Conservation (phyloP, 495 filamentous ascomycete species). For the Aspergillus nanangensis region DNA sequence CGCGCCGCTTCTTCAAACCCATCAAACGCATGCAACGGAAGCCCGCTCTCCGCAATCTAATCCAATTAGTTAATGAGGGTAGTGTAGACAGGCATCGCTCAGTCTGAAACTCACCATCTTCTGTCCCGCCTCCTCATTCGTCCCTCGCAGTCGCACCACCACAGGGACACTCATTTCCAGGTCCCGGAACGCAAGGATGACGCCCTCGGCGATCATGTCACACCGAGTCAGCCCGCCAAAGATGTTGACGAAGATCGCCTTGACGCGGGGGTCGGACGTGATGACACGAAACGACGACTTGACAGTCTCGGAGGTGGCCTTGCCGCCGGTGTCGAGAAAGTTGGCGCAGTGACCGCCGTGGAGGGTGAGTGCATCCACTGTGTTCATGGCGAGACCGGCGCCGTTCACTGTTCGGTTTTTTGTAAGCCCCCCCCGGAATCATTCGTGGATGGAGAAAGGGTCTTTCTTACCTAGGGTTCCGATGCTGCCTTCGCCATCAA, state of each 20-base stretch:
- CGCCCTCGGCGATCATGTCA: constrained; percentile 85
- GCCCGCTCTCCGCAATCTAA: constrained; percentile 67
- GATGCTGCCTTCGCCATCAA: constrained; percentile 50
- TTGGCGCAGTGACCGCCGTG: constrained; percentile 67
- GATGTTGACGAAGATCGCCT: constrained; percentile 80
- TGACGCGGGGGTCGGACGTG: constrained; percentile 64
- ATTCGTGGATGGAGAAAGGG: neutral
- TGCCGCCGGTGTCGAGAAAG: constrained; percentile 88
- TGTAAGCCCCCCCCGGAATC: too few species aligned
- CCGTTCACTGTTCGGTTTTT: constrained; percentile 86
- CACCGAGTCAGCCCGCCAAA: constrained; percentile 82
- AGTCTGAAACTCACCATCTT: constrained; percentile 57
- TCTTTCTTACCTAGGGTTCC: constrained; percentile 55
- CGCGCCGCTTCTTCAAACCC: constrained; percentile 75
- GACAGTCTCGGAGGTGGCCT: constrained; percentile 82
- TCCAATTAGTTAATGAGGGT: constrained; percentile 7
- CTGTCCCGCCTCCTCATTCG: constrained; percentile 74
- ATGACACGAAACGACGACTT: constrained; percentile 71
- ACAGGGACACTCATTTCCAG: constrained; percentile 67
- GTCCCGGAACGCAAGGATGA: constrained; percentile 74
- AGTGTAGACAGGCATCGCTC: neutral
- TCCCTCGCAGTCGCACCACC: constrained; percentile 79
- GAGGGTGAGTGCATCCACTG: constrained; percentile 68
- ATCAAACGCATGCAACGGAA: constrained; percentile 72
- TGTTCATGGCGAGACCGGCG: constrained; percentile 91